Evolutionary conservation across 2,329 filamentous ascomycete genomes (phyloP).

Genomic region (Paradendryphiella salina): DNA sequence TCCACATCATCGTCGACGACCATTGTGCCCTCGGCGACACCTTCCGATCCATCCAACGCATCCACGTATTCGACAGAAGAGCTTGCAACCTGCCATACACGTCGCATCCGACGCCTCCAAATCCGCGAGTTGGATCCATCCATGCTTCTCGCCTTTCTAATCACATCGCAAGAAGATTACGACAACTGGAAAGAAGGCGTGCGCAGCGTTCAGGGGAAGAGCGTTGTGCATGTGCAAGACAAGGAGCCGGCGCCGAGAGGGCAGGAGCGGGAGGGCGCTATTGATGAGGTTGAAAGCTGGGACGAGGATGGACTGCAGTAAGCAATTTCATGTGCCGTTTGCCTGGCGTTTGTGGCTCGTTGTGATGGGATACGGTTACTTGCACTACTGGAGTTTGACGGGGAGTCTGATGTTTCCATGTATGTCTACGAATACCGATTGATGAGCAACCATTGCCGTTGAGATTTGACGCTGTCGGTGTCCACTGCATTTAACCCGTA

Average conservation of each 20-base stretch:
- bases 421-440: constrained; percentile 12
- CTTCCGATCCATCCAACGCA: background rate
- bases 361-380: constrained; percentile 7
- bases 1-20: constrained; percentile 28
- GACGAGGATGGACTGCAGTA: constrained; percentile 57
- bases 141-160: constrained; percentile 94
- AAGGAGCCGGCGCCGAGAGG: constrained; percentile 60
- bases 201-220: constrained; percentile 70
- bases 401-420: constrained; percentile 14
- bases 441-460: constrained; percentile 1
- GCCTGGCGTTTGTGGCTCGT: constrained; percentile 2
- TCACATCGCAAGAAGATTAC: constrained; percentile 82
- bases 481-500: too few relatives aligned
- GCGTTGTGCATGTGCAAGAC: constrained; percentile 82
- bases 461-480: background rate
- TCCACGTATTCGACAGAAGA: constrained; percentile 70
- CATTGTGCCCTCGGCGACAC: constrained; percentile 19
- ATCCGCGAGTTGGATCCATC: constrained; percentile 95
- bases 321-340: background rate
- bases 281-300: constrained; percentile 88
- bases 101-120: constrained; percentile 78
- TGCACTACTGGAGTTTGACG: constrained; percentile 11
- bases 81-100: constrained; percentile 81
- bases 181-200: constrained; percentile 76
- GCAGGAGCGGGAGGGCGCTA: constrained; percentile 68